phyloP scores from a whole-genome alignment of 805 yeast species.

The Candida awuae region DNA sequence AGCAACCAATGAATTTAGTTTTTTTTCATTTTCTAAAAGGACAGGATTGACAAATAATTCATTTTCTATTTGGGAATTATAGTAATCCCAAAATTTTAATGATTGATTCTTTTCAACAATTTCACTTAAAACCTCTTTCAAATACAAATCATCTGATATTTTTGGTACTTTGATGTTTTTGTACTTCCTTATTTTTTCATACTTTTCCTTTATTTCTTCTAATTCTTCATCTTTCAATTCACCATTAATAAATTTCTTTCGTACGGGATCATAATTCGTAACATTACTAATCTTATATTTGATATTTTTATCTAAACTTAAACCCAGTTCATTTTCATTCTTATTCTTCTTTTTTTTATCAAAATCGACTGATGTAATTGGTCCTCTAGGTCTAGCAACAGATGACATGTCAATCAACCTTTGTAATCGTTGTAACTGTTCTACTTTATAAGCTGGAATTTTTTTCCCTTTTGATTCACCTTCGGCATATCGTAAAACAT shows the following conservation, averaged over 20 bases:
- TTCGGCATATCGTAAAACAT: neutral
- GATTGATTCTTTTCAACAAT: conserved; percentile 2
- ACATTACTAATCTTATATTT: conserved; percentile 12
- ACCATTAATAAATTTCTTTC: conserved; percentile 6
- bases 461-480: conserved; percentile 5
- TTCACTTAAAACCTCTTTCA: conserved; percentile 7
- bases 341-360: neutral
- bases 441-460: conserved; percentile 13
- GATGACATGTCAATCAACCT: conserved; percentile 13
- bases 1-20: conserved; percentile 1
- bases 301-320: neutral
- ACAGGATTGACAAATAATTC: conserved; percentile 1
- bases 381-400: conserved; percentile 16
- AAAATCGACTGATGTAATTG: conserved; percentile 5
- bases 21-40: conserved; percentile 8
- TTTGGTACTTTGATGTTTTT: conserved; percentile 6
- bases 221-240: neutral
- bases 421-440: conserved; percentile 12
- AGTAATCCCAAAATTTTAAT: conserved; percentile 7
- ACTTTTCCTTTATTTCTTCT: neutral
- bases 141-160: conserved; percentile 6
- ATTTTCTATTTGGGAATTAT: neutral
- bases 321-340: neutral
- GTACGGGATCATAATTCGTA: conserved; percentile 15
- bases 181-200: conserved; percentile 5